Base-by-base conservation (phyloP, 371 early-diverging fungal genomes). In the Mortierella polycephala region DNA sequence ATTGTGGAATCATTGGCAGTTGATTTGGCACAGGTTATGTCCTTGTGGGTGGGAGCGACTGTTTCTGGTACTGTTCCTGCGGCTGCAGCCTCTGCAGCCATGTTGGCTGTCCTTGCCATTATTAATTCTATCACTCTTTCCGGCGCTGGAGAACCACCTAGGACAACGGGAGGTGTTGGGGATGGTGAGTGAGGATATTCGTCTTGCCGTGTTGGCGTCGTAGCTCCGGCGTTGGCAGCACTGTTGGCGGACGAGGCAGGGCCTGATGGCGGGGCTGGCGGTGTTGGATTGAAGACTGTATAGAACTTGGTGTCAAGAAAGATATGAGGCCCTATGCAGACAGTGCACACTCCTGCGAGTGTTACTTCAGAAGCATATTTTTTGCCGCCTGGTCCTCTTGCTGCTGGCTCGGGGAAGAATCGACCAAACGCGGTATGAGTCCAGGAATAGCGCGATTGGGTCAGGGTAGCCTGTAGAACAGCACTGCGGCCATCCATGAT, bases 251-350 rank as follows among this genome's bases (percentile, higher is more conserved):
- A 53, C 4, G 69, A 56, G 20, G 20, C 9, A 9, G 60, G 62
- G 11, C 46, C 5, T 1, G 11, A 37, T 14, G 65, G 45, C 13
- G 61, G 39, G 10, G 62, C 44, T 13, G 64, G 69, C 20, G 60
- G 69, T 14, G 68, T 51, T 12, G 73, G 80, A 41, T 72, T 79
- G 61, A 52, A 56, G 16, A 79, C 74, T 7, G 70, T 57, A 62
- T 52, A 79, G 54, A 79, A 79, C 52, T 63, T 69, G 42, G 80
- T 79, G 37, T 79, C 74, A 50, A 73, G 55, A 51, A 79, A 79
- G 44, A 79, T 72, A 58, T 79, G 79, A 1, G 72, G 79, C 14
- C 79, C 80, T 42, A 79, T 79, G 60, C 80, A 73, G 60, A 79
- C 67, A 41, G 70, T 69, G 46, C 60, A 79, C 12, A 55, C 39